Base-by-base conservation (phyloP, 306 rosid genomes). In the Urtica urens region DNA sequence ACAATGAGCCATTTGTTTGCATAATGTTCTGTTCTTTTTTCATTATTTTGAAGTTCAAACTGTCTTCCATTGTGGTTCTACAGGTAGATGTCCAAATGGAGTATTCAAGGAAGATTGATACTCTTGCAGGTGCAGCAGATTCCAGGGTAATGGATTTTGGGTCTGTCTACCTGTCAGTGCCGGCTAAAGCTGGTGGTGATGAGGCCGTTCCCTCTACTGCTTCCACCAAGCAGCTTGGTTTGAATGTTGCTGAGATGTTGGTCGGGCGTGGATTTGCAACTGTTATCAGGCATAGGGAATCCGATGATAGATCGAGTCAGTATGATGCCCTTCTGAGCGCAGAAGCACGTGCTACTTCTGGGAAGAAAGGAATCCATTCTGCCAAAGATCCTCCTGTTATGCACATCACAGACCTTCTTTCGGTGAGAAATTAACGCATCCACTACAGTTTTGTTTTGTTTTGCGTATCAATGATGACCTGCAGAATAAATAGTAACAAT, bases 81-180 rank as follows among this genome's bases (percentile, higher is more conserved):
- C 74, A 92, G 99, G 94, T 92, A 53, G 82, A 75, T 74, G 94
- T 92, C 51, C 80, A 79, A 71, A 85, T 92, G 99, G 99, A 92
- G 67, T 92, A 92, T 66, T 75, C 99, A 53, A 82, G 99, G 57
- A 92, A 82, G 68, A 41, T 92, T 26, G 46, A 65, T 59, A 95
- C 81, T 60, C 95, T 80, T 58, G 60, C 80, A 25, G 92, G 65
- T 44, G 49, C 72, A 40, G 59, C 73, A 49, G 99, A 90, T 79
- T 78, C 93, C 43, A 72, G 93, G 49, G 78, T 82, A 57, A 85
- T 92, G 99, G 96, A 92, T 78, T 92, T 92, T 60, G 99, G 99
- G 50, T 75, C 99, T 28, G 86, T 92, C 59, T 92, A 82, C 64
- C 60, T 82, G 46, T 46, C 40, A 57, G 68, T 84, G 54, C 49